Base-by-base conservation (phyloP, 805 yeast genomes). In the Metschnikowia drakensbergensis region DNA sequence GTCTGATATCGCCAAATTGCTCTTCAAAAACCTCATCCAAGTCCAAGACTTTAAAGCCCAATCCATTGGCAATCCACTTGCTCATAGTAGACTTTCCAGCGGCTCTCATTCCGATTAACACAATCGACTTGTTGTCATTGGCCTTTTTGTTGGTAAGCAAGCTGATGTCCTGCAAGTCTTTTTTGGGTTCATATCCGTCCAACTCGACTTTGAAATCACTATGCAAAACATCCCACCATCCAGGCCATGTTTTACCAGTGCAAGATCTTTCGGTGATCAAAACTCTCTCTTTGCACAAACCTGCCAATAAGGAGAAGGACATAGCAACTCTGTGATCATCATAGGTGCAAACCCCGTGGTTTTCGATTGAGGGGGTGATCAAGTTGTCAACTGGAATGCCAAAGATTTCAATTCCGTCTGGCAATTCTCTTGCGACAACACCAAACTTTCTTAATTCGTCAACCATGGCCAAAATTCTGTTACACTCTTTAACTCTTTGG, bases 181-280 rank as follows among this genome's bases (percentile, higher is more conserved):
- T 51, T n/a, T 42, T 49, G 52, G 65, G 58, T 36, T 87, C 95
- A 58, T 74, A 75, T 26, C 99, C 99, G 59, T 82, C 86, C 33
- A 94, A 66, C 8, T 67, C 59, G 26, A 80, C 85, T 22, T 82
- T 77, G 58, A 94, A 80, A 42, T 76, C 69, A 43, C 86, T 78
- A 63, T 83, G 90, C 54, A 94, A 73, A 32, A 83, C 79, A 68
- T 94, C 99, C 99, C 99, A 94, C 99, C 99, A 94, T 34, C 97
- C 98, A 22, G 99, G 99, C 99, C 99, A 94, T 0, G 99, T 94
- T 72, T 94, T 94, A 49, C 92, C 95, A 1, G 97, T 95, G 64
- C 97, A 89, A 26, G 86, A 80, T 68, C 97, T 82, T 62, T 92
- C 97, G 56, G 84, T 81, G 50, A 94, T 82, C 54, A 82, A 72